phyloP scores from a whole-genome alignment of 2,329 filamentous ascomycete species.

The Ophiostoma fasciatum region DNA sequence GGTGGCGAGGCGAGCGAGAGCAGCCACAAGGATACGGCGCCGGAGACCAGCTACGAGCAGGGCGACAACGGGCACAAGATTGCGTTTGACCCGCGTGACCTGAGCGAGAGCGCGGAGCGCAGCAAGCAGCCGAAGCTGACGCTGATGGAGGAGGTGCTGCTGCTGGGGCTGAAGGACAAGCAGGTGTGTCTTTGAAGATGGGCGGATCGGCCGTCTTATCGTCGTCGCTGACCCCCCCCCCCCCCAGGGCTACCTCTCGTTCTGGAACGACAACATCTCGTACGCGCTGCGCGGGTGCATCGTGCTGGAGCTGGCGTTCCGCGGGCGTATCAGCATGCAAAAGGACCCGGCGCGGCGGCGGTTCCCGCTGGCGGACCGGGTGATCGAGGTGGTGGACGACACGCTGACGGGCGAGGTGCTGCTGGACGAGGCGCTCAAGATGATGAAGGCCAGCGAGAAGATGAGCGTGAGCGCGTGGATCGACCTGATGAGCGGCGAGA shows the following conservation, averaged over 20 bases:
- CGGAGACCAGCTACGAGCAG: conserved; percentile 77
- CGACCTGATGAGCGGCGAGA: conserved; percentile 97
- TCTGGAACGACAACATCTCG: conserved; percentile 99
- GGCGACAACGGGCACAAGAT: conserved; percentile 97
- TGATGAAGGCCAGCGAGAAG: conserved; percentile 99
- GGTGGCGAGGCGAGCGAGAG: conserved; percentile 44
- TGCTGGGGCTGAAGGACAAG: conserved; percentile 95
- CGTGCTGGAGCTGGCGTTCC: conserved; percentile 91
- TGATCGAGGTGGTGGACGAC: conserved; percentile 96
- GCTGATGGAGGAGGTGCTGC: conserved; percentile 93
- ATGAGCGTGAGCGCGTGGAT: conserved; percentile 99
- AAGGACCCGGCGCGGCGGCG: conserved; percentile 85
- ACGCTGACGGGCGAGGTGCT: conserved; percentile 93
- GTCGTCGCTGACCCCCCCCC: not conserved
- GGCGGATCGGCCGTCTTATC: not conserved
- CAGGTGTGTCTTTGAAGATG: conserved; percentile 55
- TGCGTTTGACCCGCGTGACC: conserved; percentile 91
- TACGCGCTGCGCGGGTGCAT: conserved; percentile 96
- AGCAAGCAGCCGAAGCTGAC: conserved; percentile 98
- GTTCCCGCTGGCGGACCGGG: conserved; percentile 80
- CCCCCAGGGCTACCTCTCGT: conserved; percentile 84
- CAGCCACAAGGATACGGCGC: conserved; percentile 38
- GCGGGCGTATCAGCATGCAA: conserved; percentile 95
- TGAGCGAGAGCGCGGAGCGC: conserved; percentile 89
- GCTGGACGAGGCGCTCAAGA: conserved; percentile 93